phyloP scores from a whole-genome alignment of 306 rosid genomes.

The Dalbergia cochinchinensis region DNA sequence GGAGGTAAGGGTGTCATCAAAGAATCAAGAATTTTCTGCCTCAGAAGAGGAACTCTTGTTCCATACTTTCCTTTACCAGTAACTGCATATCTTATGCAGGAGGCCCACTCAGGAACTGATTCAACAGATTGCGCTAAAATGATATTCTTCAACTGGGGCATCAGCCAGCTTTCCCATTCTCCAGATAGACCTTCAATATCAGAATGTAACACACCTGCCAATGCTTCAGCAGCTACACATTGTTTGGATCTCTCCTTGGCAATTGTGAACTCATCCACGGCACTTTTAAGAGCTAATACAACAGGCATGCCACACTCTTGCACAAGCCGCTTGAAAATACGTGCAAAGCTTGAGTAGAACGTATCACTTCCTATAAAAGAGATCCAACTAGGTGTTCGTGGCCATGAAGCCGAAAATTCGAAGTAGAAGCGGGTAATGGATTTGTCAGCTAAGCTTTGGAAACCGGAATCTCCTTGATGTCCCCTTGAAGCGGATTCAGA shows the following conservation, averaged over 20 bases:
- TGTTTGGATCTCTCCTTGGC: constrained; percentile 99
- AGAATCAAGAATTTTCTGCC: constrained; percentile 90
- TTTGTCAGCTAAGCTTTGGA: constrained; percentile 97
- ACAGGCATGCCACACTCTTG: constrained; percentile 97
- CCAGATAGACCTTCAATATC: constrained; percentile 82
- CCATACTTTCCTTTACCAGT: constrained; percentile 98
- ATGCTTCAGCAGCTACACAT: constrained; percentile 98
- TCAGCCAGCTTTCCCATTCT: constrained; percentile 94
- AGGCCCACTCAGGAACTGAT: constrained; percentile 97
- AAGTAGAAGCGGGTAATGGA: constrained; percentile 94
- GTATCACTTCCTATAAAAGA: constrained; percentile 84
- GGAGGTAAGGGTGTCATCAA: constrained; percentile 82
- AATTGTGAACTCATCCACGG: constrained; percentile 82
- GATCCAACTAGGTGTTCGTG: constrained; percentile 99
- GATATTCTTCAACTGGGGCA: constrained; percentile 83
- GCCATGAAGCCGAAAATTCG: constrained; percentile 98
- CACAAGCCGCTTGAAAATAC: constrained; percentile 89
- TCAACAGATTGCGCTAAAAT: constrained; percentile 89
- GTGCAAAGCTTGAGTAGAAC: constrained; percentile 90
- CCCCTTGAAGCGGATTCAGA: constrained; percentile 82
- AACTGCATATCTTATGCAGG: constrained; percentile 94
- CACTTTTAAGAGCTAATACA: constrained; percentile 73
- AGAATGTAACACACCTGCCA: constrained; percentile 95
- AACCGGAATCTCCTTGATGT: constrained; percentile 78
- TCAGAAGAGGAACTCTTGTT: constrained; percentile 85